Evolutionary conservation across 192 early-diverging fungal genomes (phyloP).

Genomic region (Coemansia sp.): DNA sequence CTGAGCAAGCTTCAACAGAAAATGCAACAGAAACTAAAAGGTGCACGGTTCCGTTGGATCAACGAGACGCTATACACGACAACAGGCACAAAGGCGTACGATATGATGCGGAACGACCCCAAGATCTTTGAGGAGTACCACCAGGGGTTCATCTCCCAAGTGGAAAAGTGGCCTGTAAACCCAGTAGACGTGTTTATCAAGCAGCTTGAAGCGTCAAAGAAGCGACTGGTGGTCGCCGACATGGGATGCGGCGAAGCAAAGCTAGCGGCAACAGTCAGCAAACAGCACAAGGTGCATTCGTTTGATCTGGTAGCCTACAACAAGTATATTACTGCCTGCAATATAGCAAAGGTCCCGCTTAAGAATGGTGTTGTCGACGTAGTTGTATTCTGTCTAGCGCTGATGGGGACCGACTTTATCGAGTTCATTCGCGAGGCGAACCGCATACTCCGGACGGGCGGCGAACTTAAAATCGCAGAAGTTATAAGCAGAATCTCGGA

Average conservation of each 20-base stretch:
- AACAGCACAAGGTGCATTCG: conserved; percentile 68
- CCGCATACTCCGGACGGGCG: conserved; percentile 73
- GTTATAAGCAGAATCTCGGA: conserved; percentile 87
- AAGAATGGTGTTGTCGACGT: conserved; percentile 69
- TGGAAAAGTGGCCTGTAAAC: conserved; percentile 89
- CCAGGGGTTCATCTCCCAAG: conserved; percentile 88
- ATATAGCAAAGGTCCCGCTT: conserved; percentile 89
- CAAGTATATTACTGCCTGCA: conserved; percentile 80
- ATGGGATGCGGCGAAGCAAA: conserved; percentile 96
- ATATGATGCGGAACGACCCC: conserved; percentile 78
- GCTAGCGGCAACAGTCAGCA: conserved; percentile 68
- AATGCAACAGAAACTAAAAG: conserved; percentile 74
- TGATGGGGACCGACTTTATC: conserved; percentile 96
- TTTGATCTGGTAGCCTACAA: conserved; percentile 88
- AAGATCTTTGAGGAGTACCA: conserved; percentile 96
- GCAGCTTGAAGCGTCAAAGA: conserved; percentile 52
- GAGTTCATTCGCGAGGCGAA: conserved; percentile 88
- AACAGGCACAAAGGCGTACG: conserved; percentile 67
- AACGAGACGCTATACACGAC: conserved; percentile 96
- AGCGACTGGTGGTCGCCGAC: conserved; percentile 69
- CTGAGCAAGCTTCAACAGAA: conserved; percentile 50
- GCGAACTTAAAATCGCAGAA: conserved; percentile 91
- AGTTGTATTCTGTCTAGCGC: conserved; percentile 85
- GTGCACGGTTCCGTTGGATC: conserved; percentile 82
- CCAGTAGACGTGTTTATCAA: conserved; percentile 85